A percentile compares a stretch with the other conserved stretches of the same genome.
These are phyloP conservation scores for Oryza rufipogon DNA, from an alignment of 176 grass and related monocot genomes.

Conservation along the genomic window DNA sequence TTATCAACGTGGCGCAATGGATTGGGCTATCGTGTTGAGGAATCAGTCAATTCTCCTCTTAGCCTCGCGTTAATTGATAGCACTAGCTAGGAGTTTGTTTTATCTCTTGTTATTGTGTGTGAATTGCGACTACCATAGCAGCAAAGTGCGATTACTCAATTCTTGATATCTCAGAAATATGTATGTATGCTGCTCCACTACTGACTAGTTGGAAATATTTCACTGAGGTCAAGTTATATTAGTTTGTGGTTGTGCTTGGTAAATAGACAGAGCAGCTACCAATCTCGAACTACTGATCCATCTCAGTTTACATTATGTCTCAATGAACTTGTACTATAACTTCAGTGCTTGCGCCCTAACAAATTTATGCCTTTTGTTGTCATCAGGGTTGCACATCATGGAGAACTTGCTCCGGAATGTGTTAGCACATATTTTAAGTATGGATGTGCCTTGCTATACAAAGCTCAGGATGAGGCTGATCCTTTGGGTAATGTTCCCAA, in stretches of 20 bases:
- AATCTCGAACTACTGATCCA: not conserved
- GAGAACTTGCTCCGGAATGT: constrained; percentile 91
- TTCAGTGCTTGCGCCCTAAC: not conserved
- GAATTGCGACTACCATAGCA: not conserved
- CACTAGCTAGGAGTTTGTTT: not conserved
- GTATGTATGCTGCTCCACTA: not conserved
- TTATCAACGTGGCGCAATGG: not conserved
- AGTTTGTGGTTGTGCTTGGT: not conserved
- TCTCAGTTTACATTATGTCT: not conserved
- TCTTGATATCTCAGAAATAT: not conserved
- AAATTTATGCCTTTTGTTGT: not conserved
- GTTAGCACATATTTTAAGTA: constrained; percentile 92
- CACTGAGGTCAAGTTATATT: not conserved
- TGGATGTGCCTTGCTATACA: constrained; percentile 79
- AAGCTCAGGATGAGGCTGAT: constrained; percentile 88
- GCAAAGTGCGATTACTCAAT: not conserved
- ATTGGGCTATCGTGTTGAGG: not conserved
- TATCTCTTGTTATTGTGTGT: not conserved
- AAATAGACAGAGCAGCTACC: not conserved
- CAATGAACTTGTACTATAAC: not conserved
- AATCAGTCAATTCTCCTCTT: not conserved
- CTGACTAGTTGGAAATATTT: not conserved
- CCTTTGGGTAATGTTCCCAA: constrained; percentile 84
- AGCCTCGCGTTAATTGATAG: not conserved
- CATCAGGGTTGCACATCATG: constrained; percentile 60